phyloP scores from a whole-genome alignment of 768 basidiomycete species.

The Boletus reticuloceps region DNA sequence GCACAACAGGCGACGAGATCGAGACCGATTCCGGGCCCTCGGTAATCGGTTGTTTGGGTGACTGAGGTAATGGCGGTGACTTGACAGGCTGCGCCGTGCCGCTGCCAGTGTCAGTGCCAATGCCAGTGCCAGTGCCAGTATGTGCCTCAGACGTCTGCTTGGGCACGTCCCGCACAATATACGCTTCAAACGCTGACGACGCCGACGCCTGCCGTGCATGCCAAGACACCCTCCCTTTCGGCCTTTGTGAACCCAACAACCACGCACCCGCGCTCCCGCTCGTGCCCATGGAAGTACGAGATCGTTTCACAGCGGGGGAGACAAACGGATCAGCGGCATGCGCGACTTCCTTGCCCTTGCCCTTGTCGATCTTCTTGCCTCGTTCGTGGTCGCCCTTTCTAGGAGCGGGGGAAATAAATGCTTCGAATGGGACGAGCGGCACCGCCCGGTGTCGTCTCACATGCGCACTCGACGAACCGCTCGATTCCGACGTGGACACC shows the following conservation, averaged over 20 bases:
- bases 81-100: background rate
- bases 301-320: background rate
- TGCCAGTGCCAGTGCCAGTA: background rate
- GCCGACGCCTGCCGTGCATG: constrained; percentile 11
- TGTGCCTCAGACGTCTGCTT: background rate
- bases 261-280: background rate
- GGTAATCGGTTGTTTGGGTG: background rate
- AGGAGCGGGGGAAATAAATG: constrained; percentile 21
- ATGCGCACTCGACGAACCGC: background rate
- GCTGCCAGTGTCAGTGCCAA: too few species aligned
- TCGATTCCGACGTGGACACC: background rate
- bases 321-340: background rate
- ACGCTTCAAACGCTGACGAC: constrained; percentile 16
- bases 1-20: background rate
- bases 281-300: background rate
- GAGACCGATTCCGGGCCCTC: background rate
- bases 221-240: background rate
- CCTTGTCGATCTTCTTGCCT: background rate
- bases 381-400: too few species aligned
- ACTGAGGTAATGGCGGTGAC: too few species aligned
- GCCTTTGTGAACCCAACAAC: background rate
- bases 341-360: background rate
- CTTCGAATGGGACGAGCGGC: constrained; percentile 13
- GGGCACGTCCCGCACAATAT: constrained; percentile 12
- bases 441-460: background rate